phyloP scores from a whole-genome alignment of 2,329 filamentous ascomycete species.

The Scleromitrula shiraiana region DNA sequence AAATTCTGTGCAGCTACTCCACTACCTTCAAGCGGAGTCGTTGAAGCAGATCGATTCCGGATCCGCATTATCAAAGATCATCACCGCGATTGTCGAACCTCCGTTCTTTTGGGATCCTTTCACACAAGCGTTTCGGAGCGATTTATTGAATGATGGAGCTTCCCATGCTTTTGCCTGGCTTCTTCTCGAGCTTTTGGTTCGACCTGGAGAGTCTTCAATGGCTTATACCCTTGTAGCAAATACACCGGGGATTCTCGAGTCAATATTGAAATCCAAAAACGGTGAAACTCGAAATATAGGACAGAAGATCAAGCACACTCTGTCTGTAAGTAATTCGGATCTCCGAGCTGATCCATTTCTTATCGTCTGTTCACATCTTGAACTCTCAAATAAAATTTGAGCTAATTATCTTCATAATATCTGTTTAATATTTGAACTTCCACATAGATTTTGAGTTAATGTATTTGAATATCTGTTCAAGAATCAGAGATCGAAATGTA shows the following conservation, averaged over 20 bases:
- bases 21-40: conserved; percentile 28
- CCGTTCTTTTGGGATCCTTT: conserved; percentile 40
- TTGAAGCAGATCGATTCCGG: conserved; percentile 21
- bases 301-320: conserved; percentile 35
- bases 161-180: conserved; percentile 35
- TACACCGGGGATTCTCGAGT: conserved; percentile 22
- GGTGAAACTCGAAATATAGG: conserved; percentile 29
- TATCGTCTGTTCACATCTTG: too few relatives aligned
- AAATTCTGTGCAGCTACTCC: conserved; percentile 27
- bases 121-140: conserved; percentile 22
- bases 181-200: conserved; percentile 36
- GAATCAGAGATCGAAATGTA: too few relatives aligned
- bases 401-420: too few relatives aligned
- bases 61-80: conserved; percentile 35
- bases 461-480: too few relatives aligned
- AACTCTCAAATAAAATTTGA: too few relatives aligned
- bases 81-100: conserved; percentile 41
- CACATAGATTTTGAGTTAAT: too few relatives aligned
- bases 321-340: conserved; percentile 21
- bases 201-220: conserved; percentile 21
- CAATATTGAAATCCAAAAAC: conserved; percentile 16
- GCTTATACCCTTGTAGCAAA: conserved; percentile 25
- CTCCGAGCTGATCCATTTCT: too few relatives aligned
- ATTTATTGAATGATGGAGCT: conserved; percentile 25
- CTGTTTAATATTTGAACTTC: too few relatives aligned